Percentiles rank a stretch among this genome's conserved stretches.
Evolutionary conservation across 1,284 basidiomycete genomes (phyloP).

Genomic region (Fomes fomentarius): DNA sequence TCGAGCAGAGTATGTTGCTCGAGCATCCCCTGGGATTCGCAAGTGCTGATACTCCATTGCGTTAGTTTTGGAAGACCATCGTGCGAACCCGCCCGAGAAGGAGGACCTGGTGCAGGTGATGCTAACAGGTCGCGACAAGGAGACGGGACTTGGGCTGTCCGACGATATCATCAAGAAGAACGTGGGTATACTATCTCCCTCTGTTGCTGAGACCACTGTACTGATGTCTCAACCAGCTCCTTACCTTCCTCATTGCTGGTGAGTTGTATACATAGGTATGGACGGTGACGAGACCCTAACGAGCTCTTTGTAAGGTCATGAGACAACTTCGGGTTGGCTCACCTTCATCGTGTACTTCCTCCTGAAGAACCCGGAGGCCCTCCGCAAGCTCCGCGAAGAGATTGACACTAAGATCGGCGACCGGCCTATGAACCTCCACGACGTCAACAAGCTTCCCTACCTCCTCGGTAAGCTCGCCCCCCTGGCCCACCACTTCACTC

Average conservation of each 20-base stretch:
- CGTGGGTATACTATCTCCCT: slow-evolving; percentile 25
- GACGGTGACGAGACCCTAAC: not conserved
- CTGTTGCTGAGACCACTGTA: not conserved
- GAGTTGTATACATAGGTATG: not conserved
- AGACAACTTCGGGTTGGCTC: slow-evolving; percentile 47
- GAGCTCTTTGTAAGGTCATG: slow-evolving; percentile 37
- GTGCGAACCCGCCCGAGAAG: slow-evolving; percentile 37
- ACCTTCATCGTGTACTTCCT: slow-evolving; percentile 48
- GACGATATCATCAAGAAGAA: slow-evolving; percentile 48
- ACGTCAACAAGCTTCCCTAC: slow-evolving; percentile 48
- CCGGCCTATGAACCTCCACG: slow-evolving; percentile 40
- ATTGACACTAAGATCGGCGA: slow-evolving; percentile 47
- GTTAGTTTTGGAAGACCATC: slow-evolving; percentile 43
- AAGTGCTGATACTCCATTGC: no score
- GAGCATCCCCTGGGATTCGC: no score
- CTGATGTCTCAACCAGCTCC: slow-evolving; percentile 32
- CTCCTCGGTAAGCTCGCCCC: slow-evolving; percentile 34
- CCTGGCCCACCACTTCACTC: no score
- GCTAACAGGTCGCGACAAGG: slow-evolving; percentile 46
- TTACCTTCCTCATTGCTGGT: slow-evolving; percentile 57
- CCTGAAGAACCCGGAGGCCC: slow-evolving; percentile 45
- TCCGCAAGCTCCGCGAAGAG: slow-evolving; percentile 49
- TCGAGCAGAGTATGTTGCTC: slow-evolving; percentile 37
- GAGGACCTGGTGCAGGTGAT: slow-evolving; percentile 48
- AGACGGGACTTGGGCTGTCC: slow-evolving; percentile 43